phyloP scores from a whole-genome alignment of 768 basidiomycete species.

The Pulveroboletus sp. region DNA sequence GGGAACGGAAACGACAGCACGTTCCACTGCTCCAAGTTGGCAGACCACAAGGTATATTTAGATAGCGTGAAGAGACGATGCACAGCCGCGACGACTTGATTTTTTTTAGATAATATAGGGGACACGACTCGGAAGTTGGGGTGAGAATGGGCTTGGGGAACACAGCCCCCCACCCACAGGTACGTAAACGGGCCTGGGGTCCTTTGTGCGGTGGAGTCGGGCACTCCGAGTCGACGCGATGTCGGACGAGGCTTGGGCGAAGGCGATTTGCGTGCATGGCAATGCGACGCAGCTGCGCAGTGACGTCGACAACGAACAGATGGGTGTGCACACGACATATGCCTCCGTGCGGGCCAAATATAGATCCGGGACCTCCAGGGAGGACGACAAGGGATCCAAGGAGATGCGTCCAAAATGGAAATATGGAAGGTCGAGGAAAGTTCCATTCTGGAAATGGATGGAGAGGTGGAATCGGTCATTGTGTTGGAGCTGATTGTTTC shows the following conservation, averaged over 20 bases:
- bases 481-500: too few relatives aligned
- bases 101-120: neutral
- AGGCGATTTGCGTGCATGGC: too few relatives aligned
- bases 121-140: neutral
- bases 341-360: slow-evolving; percentile 1
- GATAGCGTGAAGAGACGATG: neutral
- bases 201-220: neutral
- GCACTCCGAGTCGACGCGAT: neutral
- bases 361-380: neutral
- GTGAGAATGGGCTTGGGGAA: slow-evolving; percentile 6
- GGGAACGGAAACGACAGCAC: slow-evolving; percentile 3
- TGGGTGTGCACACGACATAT: slow-evolving; percentile 4
- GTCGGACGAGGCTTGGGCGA: neutral
- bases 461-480: neutral
- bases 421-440: slow-evolving; percentile 10
- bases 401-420: slow-evolving; percentile 14
- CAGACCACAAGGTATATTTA: neutral
- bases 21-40: slow-evolving; percentile 2
- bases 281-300: too few relatives aligned
- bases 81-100: slow-evolving; percentile 1
- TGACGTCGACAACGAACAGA: neutral
- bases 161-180: slow-evolving; percentile 1
- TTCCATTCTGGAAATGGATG: slow-evolving; percentile 14
- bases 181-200: slow-evolving; percentile 9
- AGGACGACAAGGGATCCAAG: slow-evolving; percentile 4